Evolutionary conservation across 169 alveolate species (phyloP), one percentile per base, ranked within the genome.

Genomic region (Neospora caninum): DNA sequence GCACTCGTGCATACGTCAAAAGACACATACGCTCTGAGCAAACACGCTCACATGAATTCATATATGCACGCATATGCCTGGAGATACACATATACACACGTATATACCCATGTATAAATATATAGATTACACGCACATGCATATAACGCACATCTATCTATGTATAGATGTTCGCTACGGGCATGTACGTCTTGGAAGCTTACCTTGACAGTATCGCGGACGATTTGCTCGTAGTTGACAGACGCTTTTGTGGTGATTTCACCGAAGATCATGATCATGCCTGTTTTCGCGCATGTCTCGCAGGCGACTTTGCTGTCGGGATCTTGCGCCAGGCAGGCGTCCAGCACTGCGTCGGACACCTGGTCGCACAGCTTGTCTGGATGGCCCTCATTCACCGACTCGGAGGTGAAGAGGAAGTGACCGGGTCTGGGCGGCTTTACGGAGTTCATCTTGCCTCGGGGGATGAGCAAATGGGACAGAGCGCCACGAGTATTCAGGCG

Each of bases 351-450:
- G 96, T 99, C 99, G 2, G 99, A 98, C n/a, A 99, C 98, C 96
- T 98, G 99, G 95, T 99, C 99, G 96, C 99, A 99, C 54, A 99
- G 96, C 97, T 99, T 99, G 97, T 99, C 99, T 0, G 99, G 99
- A 92, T 99, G 99, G 39, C 99, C 99, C 67, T 99, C 99, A 88
- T 99, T 99, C 70, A 99, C 99, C 49, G 99, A 98, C 95, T 99
- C 99, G 29, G 99, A 99, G 53, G 99, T 98, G 97, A 99, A 99
- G 88, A 98, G 98, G 97, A 99, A 98, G 92, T 88, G 86, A 31
- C 96, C 94, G 69, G 92, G 93, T 27, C 94, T 25, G 27, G 96
- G 89, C 34, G 89, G 89, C 64, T 42, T 38, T 18, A 82, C 69
- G 16, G 89, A 9, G 38, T 38, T 36, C 89, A 82, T 82, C 39